Percentiles rank a stretch among this genome's conserved stretches.
Evolutionary conservation across 345 rosid species (phyloP).

Genomic region (Salix brachista): DNA sequence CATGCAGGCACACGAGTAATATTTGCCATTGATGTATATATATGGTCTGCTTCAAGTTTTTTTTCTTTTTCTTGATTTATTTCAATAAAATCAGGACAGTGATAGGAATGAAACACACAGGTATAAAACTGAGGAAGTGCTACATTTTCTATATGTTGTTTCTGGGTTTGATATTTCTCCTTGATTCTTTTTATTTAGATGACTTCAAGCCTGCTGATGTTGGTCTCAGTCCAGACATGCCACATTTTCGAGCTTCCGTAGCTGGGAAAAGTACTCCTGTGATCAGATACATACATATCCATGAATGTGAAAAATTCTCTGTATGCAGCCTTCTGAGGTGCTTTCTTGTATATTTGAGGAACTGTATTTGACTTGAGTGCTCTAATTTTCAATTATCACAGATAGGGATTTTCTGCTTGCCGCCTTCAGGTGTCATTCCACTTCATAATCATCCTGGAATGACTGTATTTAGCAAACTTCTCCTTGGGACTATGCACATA

Average conservation of each 20-base stretch:
- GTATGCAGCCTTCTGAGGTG: constrained; percentile 34
- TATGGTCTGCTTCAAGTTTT: neutral
- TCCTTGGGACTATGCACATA: constrained; percentile 89
- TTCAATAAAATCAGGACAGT: neutral
- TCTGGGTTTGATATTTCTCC: neutral
- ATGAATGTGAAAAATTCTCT: constrained; percentile 64
- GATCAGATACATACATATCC: constrained; percentile 58
- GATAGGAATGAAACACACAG: neutral
- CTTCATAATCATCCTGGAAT: constrained; percentile 97
- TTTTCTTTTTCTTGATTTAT: neutral
- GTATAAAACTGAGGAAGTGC: neutral
- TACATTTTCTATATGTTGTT: neutral
- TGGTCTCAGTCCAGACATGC: constrained; percentile 52
- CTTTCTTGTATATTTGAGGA: neutral
- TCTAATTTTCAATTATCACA: constrained; percentile 24
- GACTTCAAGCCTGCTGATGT: constrained; percentile 55
- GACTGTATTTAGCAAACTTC: constrained; percentile 94
- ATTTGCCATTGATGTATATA: neutral
- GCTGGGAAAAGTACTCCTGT: constrained; percentile 23
- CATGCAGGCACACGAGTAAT: too few species aligned
- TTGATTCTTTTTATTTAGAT: constrained; percentile 38
- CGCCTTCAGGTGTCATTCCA: constrained; percentile 78
- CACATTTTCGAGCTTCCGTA: constrained; percentile 27
- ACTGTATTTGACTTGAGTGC: neutral
- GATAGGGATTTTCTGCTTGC: constrained; percentile 96